phyloP scores from a whole-genome alignment of 2,329 filamentous ascomycete species.

The Leptodontidium sp. region DNA sequence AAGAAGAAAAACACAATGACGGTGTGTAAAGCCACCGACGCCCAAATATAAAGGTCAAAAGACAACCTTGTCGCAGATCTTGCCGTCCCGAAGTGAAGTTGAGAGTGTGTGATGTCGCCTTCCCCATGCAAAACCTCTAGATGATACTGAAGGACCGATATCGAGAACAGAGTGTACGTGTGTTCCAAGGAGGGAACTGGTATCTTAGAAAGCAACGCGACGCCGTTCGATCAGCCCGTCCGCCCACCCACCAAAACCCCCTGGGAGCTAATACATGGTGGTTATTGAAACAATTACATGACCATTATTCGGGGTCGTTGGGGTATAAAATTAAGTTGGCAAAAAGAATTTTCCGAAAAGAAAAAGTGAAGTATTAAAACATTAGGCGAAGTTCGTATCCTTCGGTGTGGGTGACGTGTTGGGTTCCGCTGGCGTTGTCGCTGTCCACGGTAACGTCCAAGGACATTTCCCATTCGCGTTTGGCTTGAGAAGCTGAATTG shows the following conservation, averaged over 20 bases:
- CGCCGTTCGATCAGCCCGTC: constrained; percentile 32
- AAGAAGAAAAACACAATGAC: neutral
- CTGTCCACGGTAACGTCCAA: constrained; percentile 54
- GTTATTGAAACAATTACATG: constrained; percentile 44
- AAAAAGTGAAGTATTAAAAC: constrained; percentile 42
- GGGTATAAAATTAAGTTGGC: constrained; percentile 35
- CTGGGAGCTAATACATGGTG: constrained; percentile 31
- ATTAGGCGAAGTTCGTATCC: constrained; percentile 48
- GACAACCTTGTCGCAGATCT: constrained; percentile 18
- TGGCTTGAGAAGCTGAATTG: constrained; percentile 50
- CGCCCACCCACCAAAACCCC: constrained; percentile 24
- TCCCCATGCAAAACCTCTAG: constrained; percentile 33
- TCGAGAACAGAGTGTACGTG: constrained; percentile 24
- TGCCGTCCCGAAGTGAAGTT: neutral
- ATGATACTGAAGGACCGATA: constrained; percentile 26
- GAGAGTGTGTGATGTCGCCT: constrained; percentile 26
- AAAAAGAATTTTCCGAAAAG: constrained; percentile 10
- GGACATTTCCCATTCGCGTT: constrained; percentile 70
- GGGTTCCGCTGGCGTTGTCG: constrained; percentile 38
- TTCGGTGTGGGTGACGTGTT: constrained; percentile 40
- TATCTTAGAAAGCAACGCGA: constrained; percentile 42
- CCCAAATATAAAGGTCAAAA: constrained; percentile 5
- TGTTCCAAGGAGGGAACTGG: constrained; percentile 41
- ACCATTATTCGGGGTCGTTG: constrained; percentile 36
- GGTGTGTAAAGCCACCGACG: constrained; percentile 6